A percentile compares a stretch with the other conserved stretches of the same genome.
Conservation (phyloP, 2,329 filamentous ascomycete species). For the Zymoseptoria crescenta region DNA sequence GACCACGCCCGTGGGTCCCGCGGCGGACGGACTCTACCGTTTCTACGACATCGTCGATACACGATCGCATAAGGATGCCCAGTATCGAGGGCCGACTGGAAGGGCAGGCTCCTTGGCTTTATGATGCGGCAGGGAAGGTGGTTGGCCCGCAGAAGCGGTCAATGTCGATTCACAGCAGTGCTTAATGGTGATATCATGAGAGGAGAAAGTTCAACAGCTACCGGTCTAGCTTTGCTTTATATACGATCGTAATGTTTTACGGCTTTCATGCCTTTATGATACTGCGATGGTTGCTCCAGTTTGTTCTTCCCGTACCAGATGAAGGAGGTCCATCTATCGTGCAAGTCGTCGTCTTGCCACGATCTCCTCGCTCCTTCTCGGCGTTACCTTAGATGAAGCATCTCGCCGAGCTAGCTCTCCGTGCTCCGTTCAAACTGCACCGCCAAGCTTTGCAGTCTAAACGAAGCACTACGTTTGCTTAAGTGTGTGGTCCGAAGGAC, state of each 20-base stretch:
- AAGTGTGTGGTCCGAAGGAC: no score
- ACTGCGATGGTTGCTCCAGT: not conserved
- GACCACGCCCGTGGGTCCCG: not conserved
- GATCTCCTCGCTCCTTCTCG: no score
- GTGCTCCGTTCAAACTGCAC: no score
- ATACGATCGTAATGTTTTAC: not conserved
- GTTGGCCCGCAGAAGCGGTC: not conserved
- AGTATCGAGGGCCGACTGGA: slow-evolving; percentile 7
- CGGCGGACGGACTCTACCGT: not conserved
- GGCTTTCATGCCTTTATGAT: not conserved
- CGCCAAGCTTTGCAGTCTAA: no score
- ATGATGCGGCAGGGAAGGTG: slow-evolving; percentile 1
- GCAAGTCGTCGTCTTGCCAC: no score
- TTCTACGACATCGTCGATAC: slow-evolving; percentile 2
- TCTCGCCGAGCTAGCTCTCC: no score
- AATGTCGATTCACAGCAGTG: not conserved
- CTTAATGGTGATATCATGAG: not conserved
- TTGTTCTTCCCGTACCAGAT: not conserved
- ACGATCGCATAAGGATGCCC: slow-evolving; percentile 2
- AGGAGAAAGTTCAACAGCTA: not conserved
- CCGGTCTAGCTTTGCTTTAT: slow-evolving; percentile 1
- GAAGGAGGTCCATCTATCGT: no score
- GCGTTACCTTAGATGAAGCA: no score
- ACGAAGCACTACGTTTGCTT: no score
- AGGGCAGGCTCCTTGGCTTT: slow-evolving; percentile 3